phyloP scores from a whole-genome alignment of 139 green algal species.

The Chloropicon primus region DNA sequence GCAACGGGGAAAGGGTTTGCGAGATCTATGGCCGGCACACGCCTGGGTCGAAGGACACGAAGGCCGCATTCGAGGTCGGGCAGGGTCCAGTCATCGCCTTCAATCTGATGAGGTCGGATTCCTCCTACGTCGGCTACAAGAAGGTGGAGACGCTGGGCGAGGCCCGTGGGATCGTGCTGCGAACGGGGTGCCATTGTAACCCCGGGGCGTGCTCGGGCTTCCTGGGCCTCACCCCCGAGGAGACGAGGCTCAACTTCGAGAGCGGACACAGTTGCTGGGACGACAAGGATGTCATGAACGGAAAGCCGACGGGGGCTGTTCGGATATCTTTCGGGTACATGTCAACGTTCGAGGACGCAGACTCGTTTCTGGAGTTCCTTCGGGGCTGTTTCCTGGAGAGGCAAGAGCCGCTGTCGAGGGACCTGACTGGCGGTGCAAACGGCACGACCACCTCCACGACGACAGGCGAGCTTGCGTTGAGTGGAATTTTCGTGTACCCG shows the following conservation, averaged over 20 bases:
- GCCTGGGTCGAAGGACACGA: conserved; percentile 2
- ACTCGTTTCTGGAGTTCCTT: conserved; percentile 32
- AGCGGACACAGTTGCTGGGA: conserved; percentile 75
- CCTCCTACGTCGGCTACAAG: conserved; percentile 52
- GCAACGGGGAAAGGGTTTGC: conserved; percentile 31
- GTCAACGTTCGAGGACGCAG: conserved; percentile 44
- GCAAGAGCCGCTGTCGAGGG: neutral
- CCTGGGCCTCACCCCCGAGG: conserved; percentile 31
- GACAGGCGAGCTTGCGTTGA: neutral
- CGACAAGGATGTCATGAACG: conserved; percentile 57
- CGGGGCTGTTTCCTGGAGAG: conserved; percentile 34
- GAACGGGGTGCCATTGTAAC: conserved; percentile 83
- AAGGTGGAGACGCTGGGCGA: conserved; percentile 55
- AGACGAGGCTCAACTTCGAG: conserved; percentile 38
- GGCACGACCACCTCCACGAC: conserved; percentile 1
- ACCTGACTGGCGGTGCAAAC: neutral
- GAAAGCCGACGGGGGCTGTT: conserved; percentile 52
- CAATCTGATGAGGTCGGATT: conserved; percentile 56
- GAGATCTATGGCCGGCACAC: conserved; percentile 51
- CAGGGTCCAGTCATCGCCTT: conserved; percentile 72
- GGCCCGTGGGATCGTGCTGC: conserved; percentile 42
- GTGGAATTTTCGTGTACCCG: conserved; percentile 66
- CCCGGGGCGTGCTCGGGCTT: conserved; percentile 50
- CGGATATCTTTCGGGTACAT: conserved; percentile 64
- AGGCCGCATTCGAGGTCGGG: conserved; percentile 17